Percentiles rank a stretch among this genome's conserved stretches.
These are phyloP conservation scores for Polymyxa betae DNA, from an alignment of 208 protist species.

Conservation along the genomic window DNA sequence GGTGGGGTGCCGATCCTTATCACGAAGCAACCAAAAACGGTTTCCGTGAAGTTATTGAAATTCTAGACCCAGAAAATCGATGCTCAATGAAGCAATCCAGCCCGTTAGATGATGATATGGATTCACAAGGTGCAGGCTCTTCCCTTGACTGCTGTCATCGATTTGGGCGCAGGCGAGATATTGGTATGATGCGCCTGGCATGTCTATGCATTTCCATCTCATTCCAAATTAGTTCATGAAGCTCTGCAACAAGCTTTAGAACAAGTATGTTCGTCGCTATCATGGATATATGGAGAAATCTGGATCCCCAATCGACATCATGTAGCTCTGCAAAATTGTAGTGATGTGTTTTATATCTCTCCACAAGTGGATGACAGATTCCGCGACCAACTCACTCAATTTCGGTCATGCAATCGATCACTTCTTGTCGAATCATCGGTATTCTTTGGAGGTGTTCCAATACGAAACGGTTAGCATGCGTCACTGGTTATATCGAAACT, in stretches of 20 bases:
- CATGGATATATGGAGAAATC: constrained; percentile 45
- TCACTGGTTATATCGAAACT: neutral
- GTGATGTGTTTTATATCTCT: neutral
- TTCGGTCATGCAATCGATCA: neutral
- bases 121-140: neutral
- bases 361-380: neutral
- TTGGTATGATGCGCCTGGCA: neutral
- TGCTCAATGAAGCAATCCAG: neutral
- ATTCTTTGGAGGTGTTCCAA: constrained; percentile 41
- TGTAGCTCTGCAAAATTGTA: constrained; percentile 17
- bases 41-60: constrained; percentile 6
- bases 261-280: neutral
- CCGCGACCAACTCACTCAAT: neutral
- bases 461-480: constrained; percentile 5
- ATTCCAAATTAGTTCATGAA: neutral
- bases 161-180: neutral
- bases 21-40: neutral
- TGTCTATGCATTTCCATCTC: neutral
- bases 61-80: neutral
- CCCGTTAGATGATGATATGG: neutral
- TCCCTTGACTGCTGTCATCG: neutral
- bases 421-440: constrained; percentile 12
- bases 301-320: constrained; percentile 17
- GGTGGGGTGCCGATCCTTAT: constrained; percentile 16
- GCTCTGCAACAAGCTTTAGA: neutral